phyloP scores from a whole-genome alignment of 1,284 basidiomycete species.

The Boletus mariae region DNA sequence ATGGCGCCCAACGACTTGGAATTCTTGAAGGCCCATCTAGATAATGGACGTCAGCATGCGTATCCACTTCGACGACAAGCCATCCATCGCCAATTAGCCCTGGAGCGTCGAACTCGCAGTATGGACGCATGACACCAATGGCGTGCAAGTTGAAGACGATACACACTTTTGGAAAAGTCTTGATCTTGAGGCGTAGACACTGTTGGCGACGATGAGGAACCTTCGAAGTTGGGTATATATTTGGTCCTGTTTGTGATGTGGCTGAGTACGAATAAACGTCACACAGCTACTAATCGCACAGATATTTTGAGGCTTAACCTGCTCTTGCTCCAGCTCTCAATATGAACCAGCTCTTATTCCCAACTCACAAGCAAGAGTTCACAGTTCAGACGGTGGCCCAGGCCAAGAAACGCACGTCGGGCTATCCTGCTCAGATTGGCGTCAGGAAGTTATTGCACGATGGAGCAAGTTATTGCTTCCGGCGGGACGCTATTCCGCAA shows the following conservation, averaged over 20 bases:
- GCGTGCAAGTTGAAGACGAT: not conserved
- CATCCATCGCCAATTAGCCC: slow-evolving; percentile 26
- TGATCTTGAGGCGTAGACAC: slow-evolving; percentile 26
- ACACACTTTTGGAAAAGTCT: slow-evolving; percentile 27
- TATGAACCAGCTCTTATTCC: too few relatives aligned
- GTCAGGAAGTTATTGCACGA: too few relatives aligned
- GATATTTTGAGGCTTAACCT: too few relatives aligned
- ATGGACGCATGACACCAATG: not conserved
- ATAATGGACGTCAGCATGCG: slow-evolving; percentile 18
- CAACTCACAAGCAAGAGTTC: too few relatives aligned
- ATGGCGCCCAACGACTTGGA: slow-evolving; percentile 97
- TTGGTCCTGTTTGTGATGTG: slow-evolving; percentile 27
- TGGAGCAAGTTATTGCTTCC: too few relatives aligned
- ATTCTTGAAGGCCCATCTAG: slow-evolving; percentile 66
- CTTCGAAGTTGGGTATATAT: slow-evolving; percentile 15
- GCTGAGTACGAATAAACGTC: slow-evolving; percentile 12
- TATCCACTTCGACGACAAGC: slow-evolving; percentile 17
- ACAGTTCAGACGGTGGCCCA: too few relatives aligned
- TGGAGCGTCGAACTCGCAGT: not conserved
- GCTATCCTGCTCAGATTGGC: too few relatives aligned
- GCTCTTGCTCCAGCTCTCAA: too few relatives aligned
- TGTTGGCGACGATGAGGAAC: slow-evolving; percentile 20
- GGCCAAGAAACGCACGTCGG: too few relatives aligned
- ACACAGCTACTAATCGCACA: not conserved
- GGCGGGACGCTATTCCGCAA: too few relatives aligned